Conservation (phyloP, 2,329 filamentous ascomycete species). For the Acrodontium crateriforme region DNA sequence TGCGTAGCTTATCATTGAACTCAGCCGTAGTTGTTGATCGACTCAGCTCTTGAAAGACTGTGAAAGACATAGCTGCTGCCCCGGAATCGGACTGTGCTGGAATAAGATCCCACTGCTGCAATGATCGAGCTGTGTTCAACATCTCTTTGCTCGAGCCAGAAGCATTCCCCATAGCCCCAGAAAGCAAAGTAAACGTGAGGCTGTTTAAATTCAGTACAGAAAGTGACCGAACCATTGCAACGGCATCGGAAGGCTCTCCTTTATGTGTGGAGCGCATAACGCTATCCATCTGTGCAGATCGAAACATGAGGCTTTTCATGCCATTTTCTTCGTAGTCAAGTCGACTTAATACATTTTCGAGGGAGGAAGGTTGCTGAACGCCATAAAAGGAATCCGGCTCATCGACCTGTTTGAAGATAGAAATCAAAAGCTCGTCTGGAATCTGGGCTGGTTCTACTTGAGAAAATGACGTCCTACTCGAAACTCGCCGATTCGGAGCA, state of each 20-base stretch:
- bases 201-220: slow-evolving; percentile 73
- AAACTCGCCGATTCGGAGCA: slow-evolving; percentile 10
- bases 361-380: slow-evolving; percentile 60
- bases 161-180: slow-evolving; percentile 8
- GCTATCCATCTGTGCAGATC: slow-evolving; percentile 81
- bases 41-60: slow-evolving; percentile 59
- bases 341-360: slow-evolving; percentile 64
- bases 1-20: slow-evolving; percentile 4
- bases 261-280: slow-evolving; percentile 52
- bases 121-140: slow-evolving; percentile 62
- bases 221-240: slow-evolving; percentile 62
- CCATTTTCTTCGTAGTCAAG: slow-evolving; percentile 85
- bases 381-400: slow-evolving; percentile 96
- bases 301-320: slow-evolving; percentile 74
- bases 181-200: slow-evolving; percentile 63
- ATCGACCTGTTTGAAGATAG: slow-evolving; percentile 82
- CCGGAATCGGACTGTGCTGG: slow-evolving; percentile 39
- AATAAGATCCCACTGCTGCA: slow-evolving; percentile 87
- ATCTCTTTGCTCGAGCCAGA: slow-evolving; percentile 54
- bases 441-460: slow-evolving; percentile 25
- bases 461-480: slow-evolving; percentile 12
- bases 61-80: slow-evolving; percentile 47
- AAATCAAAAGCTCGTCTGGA: slow-evolving; percentile 56
- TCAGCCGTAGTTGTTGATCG: slow-evolving; percentile 7
- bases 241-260: slow-evolving; percentile 44